Percentiles rank a stretch among this genome's conserved stretches.
phyloP scores from a whole-genome alignment of 2,329 filamentous ascomycete species.

The Diaporthe nobilis region DNA sequence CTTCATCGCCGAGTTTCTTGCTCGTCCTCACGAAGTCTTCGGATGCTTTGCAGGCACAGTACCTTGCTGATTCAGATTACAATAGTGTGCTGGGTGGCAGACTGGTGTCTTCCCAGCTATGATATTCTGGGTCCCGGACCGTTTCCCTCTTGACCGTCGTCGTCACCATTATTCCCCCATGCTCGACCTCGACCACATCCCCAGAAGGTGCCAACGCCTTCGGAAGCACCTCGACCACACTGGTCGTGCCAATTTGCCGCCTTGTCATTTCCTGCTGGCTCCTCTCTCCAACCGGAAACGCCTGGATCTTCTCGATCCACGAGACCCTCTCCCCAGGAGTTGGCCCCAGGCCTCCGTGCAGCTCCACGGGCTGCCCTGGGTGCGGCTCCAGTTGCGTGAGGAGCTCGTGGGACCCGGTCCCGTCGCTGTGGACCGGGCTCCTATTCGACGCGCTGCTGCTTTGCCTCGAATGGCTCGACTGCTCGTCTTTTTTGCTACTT shows the following conservation, averaged over 20 bases:
- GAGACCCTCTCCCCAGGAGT: constrained; percentile 25
- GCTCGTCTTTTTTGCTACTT: not conserved
- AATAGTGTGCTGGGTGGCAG: constrained; percentile 16
- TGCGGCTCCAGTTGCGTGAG: not conserved
- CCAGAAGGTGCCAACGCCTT: not conserved
- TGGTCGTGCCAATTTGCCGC: constrained; percentile 25
- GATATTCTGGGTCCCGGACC: not conserved
- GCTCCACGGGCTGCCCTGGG: constrained; percentile 2
- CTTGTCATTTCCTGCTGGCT: constrained; percentile 11
- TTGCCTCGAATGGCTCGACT: not conserved
- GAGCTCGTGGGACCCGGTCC: not conserved
- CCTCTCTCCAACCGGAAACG: constrained; percentile 20
- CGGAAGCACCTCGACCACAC: constrained; percentile 22
- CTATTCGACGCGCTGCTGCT: constrained; percentile 1
- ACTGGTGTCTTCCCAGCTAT: not conserved
- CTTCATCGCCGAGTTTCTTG: not conserved
- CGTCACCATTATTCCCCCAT: constrained; percentile 23
- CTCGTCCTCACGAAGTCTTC: not conserved
- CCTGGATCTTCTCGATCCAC: constrained; percentile 29
- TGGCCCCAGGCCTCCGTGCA: constrained; percentile 12
- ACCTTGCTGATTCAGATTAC: not conserved
- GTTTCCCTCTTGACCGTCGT: constrained; percentile 26
- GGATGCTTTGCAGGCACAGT: not conserved
- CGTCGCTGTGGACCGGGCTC: not conserved
- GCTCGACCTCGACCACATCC: not conserved